A percentile compares a stretch with the other conserved stretches of the same genome.
Conservation (phyloP, 2,329 filamentous ascomycete genomes). For the Diaporthe sp. region DNA sequence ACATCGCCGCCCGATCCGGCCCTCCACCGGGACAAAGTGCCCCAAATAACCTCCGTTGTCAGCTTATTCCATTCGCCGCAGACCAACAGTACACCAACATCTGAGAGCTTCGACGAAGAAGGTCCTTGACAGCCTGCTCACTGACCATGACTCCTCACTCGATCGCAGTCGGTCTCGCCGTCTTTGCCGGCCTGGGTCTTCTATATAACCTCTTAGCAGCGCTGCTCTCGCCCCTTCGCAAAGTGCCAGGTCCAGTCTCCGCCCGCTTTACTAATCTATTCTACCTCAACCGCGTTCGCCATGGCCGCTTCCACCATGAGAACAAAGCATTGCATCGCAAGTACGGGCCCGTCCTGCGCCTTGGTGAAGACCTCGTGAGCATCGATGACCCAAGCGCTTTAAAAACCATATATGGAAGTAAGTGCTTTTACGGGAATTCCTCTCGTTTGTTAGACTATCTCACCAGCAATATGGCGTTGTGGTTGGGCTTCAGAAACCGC, state of each 20-base stretch:
- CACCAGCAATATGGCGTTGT: neutral
- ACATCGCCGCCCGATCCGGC: neutral
- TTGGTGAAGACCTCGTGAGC: slow-evolving; percentile 56
- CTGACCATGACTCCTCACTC: neutral
- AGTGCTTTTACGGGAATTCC: neutral
- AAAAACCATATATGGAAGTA: slow-evolving; percentile 54
- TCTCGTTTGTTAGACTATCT: neutral
- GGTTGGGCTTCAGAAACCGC: neutral
- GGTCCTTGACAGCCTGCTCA: neutral
- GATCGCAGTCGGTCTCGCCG: neutral
- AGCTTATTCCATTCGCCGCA: neutral
- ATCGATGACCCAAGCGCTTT: slow-evolving; percentile 53
- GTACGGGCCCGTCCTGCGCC: slow-evolving; percentile 55
- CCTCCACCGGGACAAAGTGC: slow-evolving; percentile 2
- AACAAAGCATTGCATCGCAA: slow-evolving; percentile 55
- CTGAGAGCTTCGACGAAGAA: neutral
- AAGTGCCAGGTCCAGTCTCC: slow-evolving; percentile 58
- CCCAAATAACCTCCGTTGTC: neutral
- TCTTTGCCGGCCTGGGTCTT: neutral
- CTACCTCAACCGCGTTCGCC: slow-evolving; percentile 53
- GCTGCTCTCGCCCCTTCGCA: slow-evolving; percentile 49
- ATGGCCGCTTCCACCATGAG: slow-evolving; percentile 53
- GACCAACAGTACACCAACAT: neutral
- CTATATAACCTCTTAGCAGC: slow-evolving; percentile 7
- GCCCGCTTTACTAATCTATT: slow-evolving; percentile 58